A percentile compares a stretch with the other conserved stretches of the same genome.
phyloP scores from a whole-genome alignment of 768 basidiomycete species.

The Russula ochroleuca region DNA sequence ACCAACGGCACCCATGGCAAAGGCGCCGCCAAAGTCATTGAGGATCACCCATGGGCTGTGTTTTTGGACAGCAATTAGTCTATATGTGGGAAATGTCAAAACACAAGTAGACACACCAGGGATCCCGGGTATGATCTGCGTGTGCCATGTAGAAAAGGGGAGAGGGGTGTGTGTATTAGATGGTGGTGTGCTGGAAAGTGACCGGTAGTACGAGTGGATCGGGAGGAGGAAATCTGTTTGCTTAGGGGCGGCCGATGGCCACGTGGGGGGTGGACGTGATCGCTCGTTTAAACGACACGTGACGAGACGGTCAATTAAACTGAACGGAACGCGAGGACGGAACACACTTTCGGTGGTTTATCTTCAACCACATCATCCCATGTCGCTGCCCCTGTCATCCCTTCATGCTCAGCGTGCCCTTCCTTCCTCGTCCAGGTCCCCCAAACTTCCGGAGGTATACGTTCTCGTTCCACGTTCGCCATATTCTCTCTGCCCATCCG shows the following conservation, averaged over 20 bases:
- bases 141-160: slow-evolving; percentile 62
- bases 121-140: slow-evolving; percentile 92
- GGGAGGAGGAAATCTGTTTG: slow-evolving; percentile 2
- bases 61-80: slow-evolving; percentile 14
- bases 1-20: slow-evolving; percentile 96
- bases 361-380: slow-evolving; percentile 17
- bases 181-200: slow-evolving; percentile 8
- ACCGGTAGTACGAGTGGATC: not conserved
- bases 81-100: not conserved
- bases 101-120: slow-evolving; percentile 55
- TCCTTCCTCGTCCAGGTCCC: slow-evolving; percentile 30
- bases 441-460: slow-evolving; percentile 46
- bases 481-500: slow-evolving; percentile 27
- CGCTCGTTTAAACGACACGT: not conserved
- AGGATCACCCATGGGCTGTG: slow-evolving; percentile 98
- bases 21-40: slow-evolving; percentile 96
- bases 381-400: slow-evolving; percentile 11
- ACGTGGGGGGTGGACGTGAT: slow-evolving; percentile 12
- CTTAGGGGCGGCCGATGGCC: slow-evolving; percentile 13
- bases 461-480: slow-evolving; percentile 58
- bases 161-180: slow-evolving; percentile 13
- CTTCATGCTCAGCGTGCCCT: slow-evolving; percentile 21
- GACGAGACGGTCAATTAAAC: slow-evolving; percentile 2
- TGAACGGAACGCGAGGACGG: slow-evolving; percentile 18
- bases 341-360: not conserved